Conservation (phyloP, 371 early-diverging fungal species). For the Smittium mucronatum region DNA sequence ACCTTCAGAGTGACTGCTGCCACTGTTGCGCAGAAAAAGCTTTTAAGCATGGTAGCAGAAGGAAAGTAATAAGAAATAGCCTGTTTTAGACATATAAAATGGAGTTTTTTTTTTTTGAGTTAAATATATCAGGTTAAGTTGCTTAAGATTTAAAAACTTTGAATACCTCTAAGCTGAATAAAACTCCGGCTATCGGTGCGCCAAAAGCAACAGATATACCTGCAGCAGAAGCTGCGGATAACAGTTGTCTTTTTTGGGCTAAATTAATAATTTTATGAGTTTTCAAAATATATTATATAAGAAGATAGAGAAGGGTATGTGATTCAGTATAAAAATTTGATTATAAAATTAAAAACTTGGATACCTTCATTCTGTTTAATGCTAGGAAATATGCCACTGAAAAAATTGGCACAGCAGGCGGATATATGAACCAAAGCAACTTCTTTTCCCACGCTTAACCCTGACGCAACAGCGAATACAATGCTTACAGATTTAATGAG, state of each 20-base stretch:
- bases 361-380: conserved; percentile 43
- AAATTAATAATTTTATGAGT: not conserved
- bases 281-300: not conserved
- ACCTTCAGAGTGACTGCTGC: conserved; percentile 76
- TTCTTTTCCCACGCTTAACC: conserved; percentile 86
- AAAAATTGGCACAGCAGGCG: conserved; percentile 77
- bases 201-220: conserved; percentile 94
- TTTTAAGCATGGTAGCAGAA: conserved; percentile 87
- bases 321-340: too few relatives aligned
- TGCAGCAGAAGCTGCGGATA: conserved; percentile 87
- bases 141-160: not conserved
- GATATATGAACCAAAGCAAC: conserved; percentile 91
- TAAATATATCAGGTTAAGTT: too few relatives aligned
- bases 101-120: too few relatives aligned
- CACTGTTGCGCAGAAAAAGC: conserved; percentile 84
- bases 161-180: conserved; percentile 71
- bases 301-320: too few relatives aligned
- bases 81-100: too few relatives aligned
- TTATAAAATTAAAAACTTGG: not conserved
- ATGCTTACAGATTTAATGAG: conserved; percentile 53
- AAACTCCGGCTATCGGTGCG: conserved; percentile 89
- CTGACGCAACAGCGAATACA: conserved; percentile 69
- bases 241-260: conserved; percentile 75
- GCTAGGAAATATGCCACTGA: conserved; percentile 62
- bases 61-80: conserved; percentile 91